Conservation (phyloP, 202 grass and related monocot genomes). For the Schoenoplectus triqueter region DNA sequence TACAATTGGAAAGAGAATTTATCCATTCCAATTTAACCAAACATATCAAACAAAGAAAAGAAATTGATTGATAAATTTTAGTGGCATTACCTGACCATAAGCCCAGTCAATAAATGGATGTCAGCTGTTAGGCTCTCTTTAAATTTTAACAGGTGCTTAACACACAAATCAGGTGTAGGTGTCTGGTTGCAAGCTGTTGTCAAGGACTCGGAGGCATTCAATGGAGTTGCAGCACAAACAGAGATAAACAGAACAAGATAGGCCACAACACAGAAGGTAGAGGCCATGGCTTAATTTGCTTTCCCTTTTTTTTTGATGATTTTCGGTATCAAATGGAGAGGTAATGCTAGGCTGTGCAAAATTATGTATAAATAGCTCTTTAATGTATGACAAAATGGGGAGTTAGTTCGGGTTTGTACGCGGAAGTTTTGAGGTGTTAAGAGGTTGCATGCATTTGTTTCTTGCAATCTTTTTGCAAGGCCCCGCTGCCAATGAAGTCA, state of each 20-base stretch:
- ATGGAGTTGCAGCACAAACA: conserved; percentile 2
- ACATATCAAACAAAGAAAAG: not conserved
- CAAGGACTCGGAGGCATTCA: not conserved
- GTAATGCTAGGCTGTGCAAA: conserved; percentile 27
- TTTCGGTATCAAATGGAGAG: conserved; percentile 34
- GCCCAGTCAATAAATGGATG: conserved; percentile 40
- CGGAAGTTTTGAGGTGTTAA: not conserved
- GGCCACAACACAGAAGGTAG: not conserved
- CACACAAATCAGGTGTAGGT: conserved; percentile 45
- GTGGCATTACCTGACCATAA: conserved; percentile 41
- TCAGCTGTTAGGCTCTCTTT: conserved; percentile 22
- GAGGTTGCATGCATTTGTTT: conserved; percentile 30
- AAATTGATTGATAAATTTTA: not conserved
- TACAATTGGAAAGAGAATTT: not conserved
- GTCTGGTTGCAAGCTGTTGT: conserved; percentile 52
- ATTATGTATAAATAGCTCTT: conserved; percentile 20
- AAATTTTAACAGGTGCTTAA: not conserved
- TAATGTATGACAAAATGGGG: not conserved
- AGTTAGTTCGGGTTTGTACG: conserved; percentile 22
- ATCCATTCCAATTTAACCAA: not conserved
- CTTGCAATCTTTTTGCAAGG: not conserved
- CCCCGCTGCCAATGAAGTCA: not conserved
- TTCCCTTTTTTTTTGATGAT: not conserved
- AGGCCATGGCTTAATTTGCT: conserved; percentile 31
- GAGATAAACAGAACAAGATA: conserved; percentile 14